A percentile compares a stretch with the other conserved stretches of the same genome.
Evolutionary conservation across 768 basidiomycete species (phyloP).

Genomic region (Chalciporus chontae): DNA sequence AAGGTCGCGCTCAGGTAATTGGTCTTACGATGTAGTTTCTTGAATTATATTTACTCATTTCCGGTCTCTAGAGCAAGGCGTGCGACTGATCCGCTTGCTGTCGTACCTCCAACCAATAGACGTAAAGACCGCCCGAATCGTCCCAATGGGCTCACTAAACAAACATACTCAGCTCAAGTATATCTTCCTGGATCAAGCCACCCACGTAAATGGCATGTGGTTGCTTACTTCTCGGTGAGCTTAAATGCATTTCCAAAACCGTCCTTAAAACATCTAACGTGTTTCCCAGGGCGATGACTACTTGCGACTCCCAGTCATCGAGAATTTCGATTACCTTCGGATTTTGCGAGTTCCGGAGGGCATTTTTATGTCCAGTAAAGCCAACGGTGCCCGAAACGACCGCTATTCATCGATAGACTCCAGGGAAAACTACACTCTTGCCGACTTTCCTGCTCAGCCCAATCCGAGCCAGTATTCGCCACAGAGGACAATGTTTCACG

Average conservation of each 20-base stretch:
- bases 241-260: background rate
- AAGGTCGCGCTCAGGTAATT: slow-evolving; percentile 72
- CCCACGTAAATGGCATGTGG: slow-evolving; percentile 77
- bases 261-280: background rate
- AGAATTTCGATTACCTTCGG: slow-evolving; percentile 71
- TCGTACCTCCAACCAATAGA: slow-evolving; percentile 56
- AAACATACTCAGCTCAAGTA: slow-evolving; percentile 78
- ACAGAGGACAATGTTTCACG: slow-evolving; percentile 9
- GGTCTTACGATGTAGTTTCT: slow-evolving; percentile 10
- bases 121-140: slow-evolving; percentile 77
- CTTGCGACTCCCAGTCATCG: slow-evolving; percentile 64
- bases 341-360: slow-evolving; percentile 64
- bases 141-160: slow-evolving; percentile 79
- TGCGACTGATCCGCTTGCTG: slow-evolving; percentile 57
- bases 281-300: slow-evolving; percentile 62
- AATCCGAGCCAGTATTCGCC: slow-evolving; percentile 9
- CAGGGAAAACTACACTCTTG: slow-evolving; percentile 12
- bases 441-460: slow-evolving; percentile 10
- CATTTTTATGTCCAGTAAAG: slow-evolving; percentile 70
- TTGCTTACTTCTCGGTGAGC: slow-evolving; percentile 75
- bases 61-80: slow-evolving; percentile 45
- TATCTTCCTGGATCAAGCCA: slow-evolving; percentile 55
- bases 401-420: slow-evolving; percentile 17
- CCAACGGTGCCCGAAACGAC: slow-evolving; percentile 32
- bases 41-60: slow-evolving; percentile 9